Base-by-base conservation (phyloP, 2,329 filamentous ascomycete species). In the Cryoendolithus antarcticus region DNA sequence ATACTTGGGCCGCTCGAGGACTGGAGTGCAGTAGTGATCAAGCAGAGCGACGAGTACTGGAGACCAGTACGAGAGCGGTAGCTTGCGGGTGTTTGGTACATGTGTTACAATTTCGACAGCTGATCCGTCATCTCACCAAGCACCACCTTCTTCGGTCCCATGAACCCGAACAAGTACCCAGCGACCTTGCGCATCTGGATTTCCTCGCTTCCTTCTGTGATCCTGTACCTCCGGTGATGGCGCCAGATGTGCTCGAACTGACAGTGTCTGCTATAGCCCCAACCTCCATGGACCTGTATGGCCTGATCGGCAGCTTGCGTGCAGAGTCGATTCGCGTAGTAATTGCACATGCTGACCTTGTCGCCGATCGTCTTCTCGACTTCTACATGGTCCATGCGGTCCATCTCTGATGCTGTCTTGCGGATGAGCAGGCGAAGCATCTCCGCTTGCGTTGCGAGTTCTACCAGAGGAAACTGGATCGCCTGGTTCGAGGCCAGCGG, bases 131-230 rank as follows among this genome's bases (percentile, higher is more conserved):
- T 21, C 19, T 21, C 19, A 21, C 19, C 19, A 21, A 21, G 19
- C 5, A 38, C 37, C 48, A 53, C 30, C 19, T 63, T 67, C 45
- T 61, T 62, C 38, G 63, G 58, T 0, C 66, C 67, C 8, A 64
- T 62, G 46, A 70, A 74, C 1, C 70, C 72, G 53, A 77, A 75
- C 33, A 76, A 46, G 56, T 71, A 75, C 6, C 69, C 72, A 1
- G 72, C 74, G 7, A 79, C 66, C 57, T 77, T 77, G n/a, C 74
- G 62, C 69, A 78, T 78, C 57, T 79, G 74, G 37, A 79, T 75
- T 60, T 79, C 74, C 53, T 79, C 75, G 39, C 71, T 74, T 0
- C 74, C 75, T 52, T 79, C 75, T 0, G 75, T 79, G 45, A 79
- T 80, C 29, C 75, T 59, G 49, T 79, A 79, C 15, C 73, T 61